A percentile compares a stretch with the other conserved stretches of the same genome.
These are phyloP conservation scores for Rhizopogon sp. DNA, from an alignment of 768 basidiomycete species.

Conservation along the genomic window DNA sequence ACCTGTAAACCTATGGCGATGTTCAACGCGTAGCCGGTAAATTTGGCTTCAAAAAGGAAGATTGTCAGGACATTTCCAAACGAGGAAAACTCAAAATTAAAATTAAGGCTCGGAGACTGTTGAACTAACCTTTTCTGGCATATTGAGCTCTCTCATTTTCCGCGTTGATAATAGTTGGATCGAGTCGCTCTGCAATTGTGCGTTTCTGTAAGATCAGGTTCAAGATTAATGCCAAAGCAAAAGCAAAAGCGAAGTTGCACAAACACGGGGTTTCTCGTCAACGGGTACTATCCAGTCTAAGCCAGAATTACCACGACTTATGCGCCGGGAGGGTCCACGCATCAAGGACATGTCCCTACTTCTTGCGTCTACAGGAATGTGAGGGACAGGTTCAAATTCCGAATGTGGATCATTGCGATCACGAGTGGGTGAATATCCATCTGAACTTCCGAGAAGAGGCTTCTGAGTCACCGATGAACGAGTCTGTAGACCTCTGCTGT, in stretches of 20 bases:
- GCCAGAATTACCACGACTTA: background rate
- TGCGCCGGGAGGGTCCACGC: constrained; percentile 11
- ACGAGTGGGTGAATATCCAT: constrained; percentile 2
- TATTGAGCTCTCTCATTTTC: constrained; percentile 40
- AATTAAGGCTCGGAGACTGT: no score
- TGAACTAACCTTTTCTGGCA: constrained; percentile 34
- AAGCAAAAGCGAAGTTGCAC: background rate
- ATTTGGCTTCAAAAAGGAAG: constrained; percentile 19
- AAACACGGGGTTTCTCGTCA: constrained; percentile 14
- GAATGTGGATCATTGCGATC: constrained; percentile 3
- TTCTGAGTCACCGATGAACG: constrained; percentile 5
- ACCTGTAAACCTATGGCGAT: constrained; percentile 61
- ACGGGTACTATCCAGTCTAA: constrained; percentile 25
- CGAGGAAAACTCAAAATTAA: background rate
- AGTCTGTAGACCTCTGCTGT: background rate
- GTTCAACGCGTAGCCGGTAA: constrained; percentile 31
- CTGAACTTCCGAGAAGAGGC: constrained; percentile 6
- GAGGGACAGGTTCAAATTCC: constrained; percentile 5
- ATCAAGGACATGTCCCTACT: constrained; percentile 11
- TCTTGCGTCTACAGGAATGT: constrained; percentile 3
- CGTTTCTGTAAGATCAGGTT: constrained; percentile 15
- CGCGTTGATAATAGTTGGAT: constrained; percentile 50
- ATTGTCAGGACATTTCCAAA: constrained; percentile 1
- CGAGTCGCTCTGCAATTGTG: constrained; percentile 48
- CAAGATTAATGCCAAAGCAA: background rate